Conservation (phyloP, 495 filamentous ascomycete species). For the Glonium stellatum region DNA sequence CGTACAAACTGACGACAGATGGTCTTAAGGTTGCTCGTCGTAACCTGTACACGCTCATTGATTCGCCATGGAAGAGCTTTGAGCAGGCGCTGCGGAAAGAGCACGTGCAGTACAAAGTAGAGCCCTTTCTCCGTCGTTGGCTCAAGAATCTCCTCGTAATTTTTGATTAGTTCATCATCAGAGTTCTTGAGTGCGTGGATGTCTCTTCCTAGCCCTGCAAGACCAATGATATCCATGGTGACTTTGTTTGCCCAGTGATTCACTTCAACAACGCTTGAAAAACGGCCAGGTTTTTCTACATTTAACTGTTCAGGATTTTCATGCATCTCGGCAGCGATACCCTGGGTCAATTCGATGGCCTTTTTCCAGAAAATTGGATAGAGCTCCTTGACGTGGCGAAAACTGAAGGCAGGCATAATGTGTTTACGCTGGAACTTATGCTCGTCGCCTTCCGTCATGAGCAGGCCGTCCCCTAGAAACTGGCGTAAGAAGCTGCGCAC, state of each 20-base stretch:
- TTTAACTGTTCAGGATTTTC: constrained; percentile 12
- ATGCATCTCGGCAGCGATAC: constrained; percentile 20
- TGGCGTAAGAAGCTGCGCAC: constrained; percentile 32
- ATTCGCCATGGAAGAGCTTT: constrained; percentile 28
- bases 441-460: constrained; percentile 34
- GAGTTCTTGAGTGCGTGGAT: constrained; percentile 30
- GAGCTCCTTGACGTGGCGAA: constrained; percentile 34
- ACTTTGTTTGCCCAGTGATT: constrained; percentile 31
- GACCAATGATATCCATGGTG: constrained; percentile 36
- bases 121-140: constrained; percentile 44
- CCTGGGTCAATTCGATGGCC: constrained; percentile 37
- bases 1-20: constrained; percentile 28
- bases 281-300: neutral
- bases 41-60: constrained; percentile 23
- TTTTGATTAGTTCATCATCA: constrained; percentile 30
- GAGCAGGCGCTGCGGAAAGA: constrained; percentile 34
- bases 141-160: constrained; percentile 41
- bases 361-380: constrained; percentile 40
- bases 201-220: constrained; percentile 31
- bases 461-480: constrained; percentile 33
- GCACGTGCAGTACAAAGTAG: constrained; percentile 44
- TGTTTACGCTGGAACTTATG: constrained; percentile 35
- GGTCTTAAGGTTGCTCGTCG: constrained; percentile 17
- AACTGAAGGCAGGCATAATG: constrained; percentile 34
- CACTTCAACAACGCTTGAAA: constrained; percentile 25